phyloP scores from a whole-genome alignment of 78 protist genomes.

The Planoprotostelium fungivorum region DNA sequence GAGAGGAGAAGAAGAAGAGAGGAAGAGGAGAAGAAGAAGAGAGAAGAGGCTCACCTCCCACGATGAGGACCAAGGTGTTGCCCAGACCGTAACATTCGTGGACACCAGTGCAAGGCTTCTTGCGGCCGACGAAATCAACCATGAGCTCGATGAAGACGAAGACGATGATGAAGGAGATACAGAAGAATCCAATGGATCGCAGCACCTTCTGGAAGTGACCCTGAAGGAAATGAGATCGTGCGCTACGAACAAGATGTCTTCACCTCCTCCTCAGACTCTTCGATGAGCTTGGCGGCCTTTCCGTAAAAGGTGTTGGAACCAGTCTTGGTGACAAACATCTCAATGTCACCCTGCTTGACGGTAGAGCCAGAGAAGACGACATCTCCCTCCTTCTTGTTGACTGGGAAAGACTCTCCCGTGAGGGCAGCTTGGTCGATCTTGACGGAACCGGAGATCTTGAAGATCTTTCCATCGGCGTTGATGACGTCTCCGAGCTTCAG shows the following conservation, averaged over 20 bases:
- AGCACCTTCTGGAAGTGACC: constrained; percentile 74
- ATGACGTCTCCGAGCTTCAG: constrained; percentile 77
- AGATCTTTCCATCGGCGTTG: constrained; percentile 76
- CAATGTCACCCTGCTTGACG: constrained; percentile 82
- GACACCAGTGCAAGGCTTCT: constrained; percentile 33
- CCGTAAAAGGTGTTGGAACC: constrained; percentile 86
- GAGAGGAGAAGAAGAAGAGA: neutral
- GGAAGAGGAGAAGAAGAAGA: neutral
- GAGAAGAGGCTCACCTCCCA: constrained; percentile 39
- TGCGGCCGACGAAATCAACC: constrained; percentile 39
- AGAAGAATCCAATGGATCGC: constrained; percentile 62
- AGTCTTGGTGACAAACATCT: constrained; percentile 75
- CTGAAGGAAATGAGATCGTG: neutral
- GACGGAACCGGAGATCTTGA: constrained; percentile 25
- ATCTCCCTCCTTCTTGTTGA: constrained; percentile 50
- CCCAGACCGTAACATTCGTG: constrained; percentile 43
- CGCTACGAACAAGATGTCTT: neutral
- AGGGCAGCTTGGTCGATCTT: constrained; percentile 76
- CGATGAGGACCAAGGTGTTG: constrained; percentile 64
- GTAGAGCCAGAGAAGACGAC: constrained; percentile 72
- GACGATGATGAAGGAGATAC: constrained; percentile 52
- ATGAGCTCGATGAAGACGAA: constrained; percentile 54
- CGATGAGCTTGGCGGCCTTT: constrained; percentile 70
- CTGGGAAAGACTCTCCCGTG: constrained; percentile 86
- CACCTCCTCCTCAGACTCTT: constrained; percentile 24